These are phyloP conservation scores for Aegilops tauschii DNA, from an alignment of 176 grass and related monocot species.

Conservation along the genomic window DNA sequence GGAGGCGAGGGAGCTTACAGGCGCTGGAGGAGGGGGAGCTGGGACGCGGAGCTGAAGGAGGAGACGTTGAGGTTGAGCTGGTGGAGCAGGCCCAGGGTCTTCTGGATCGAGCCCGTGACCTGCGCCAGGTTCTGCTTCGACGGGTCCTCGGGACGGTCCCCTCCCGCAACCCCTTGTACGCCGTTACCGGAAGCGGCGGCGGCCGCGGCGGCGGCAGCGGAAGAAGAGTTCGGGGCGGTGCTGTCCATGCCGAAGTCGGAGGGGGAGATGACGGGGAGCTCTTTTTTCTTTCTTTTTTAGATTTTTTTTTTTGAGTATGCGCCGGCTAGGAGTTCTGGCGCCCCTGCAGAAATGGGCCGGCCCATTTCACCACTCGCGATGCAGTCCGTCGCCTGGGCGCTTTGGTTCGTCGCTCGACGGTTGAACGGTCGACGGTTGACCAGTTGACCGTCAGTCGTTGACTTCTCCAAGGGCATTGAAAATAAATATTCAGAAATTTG, in stretches of 20 bases:
- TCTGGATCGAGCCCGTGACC: conserved; percentile 86
- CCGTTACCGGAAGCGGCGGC: conserved; percentile 35
- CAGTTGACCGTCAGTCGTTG: too few species aligned
- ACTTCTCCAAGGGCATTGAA: too few species aligned
- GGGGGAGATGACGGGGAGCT: not conserved
- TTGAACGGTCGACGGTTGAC: too few species aligned
- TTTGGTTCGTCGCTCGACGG: too few species aligned
- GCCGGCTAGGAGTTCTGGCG: too few species aligned
- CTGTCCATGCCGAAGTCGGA: conserved; percentile 39
- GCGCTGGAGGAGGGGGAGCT: conserved; percentile 79
- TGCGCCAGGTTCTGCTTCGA: conserved; percentile 72
- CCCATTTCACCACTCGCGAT: too few species aligned
- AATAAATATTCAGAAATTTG: too few species aligned
- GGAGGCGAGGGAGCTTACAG: conserved; percentile 34
- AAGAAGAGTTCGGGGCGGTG: conserved; percentile 39
- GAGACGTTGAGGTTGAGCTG: conserved; percentile 92
- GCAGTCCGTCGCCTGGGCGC: too few species aligned
- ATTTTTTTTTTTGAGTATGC: too few species aligned
- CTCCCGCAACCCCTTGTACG: conserved; percentile 1
- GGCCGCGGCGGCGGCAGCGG: not conserved
- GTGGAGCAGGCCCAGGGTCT: conserved; percentile 87
- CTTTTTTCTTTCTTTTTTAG: too few species aligned
- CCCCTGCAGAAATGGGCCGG: too few species aligned
- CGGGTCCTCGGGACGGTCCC: conserved; percentile 44
- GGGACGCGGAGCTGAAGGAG: conserved; percentile 86